phyloP scores from a whole-genome alignment of 345 rosid genomes.

The Mangifera indica region DNA sequence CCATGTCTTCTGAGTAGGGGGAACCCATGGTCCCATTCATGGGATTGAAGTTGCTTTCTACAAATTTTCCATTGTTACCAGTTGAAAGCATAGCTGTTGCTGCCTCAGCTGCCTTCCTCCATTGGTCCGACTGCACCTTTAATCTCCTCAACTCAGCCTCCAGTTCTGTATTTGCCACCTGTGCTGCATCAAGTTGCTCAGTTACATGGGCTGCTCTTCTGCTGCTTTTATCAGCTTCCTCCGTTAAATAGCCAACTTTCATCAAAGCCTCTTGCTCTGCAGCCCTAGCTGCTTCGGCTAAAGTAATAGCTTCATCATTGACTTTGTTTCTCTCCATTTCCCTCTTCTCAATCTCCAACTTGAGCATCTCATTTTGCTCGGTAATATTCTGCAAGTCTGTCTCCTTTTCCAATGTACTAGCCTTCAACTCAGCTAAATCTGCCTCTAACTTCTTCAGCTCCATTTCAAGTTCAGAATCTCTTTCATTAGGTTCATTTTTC shows the following conservation, averaged over 20 bases:
- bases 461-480: slow-evolving; percentile 35
- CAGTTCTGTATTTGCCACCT: slow-evolving; percentile 65
- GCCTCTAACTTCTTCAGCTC: slow-evolving; percentile 59
- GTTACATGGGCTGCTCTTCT: slow-evolving; percentile 58
- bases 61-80: slow-evolving; percentile 67
- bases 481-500: slow-evolving; percentile 35
- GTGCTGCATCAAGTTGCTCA: slow-evolving; percentile 77
- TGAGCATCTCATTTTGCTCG: slow-evolving; percentile 57
- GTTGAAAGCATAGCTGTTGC: slow-evolving; percentile 84
- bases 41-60: slow-evolving; percentile 47
- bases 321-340: slow-evolving; percentile 51
- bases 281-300: slow-evolving; percentile 45
- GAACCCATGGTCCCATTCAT: slow-evolving; percentile 48
- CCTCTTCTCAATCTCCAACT: slow-evolving; percentile 45
- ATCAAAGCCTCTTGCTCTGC: slow-evolving; percentile 64
- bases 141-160: slow-evolving; percentile 86
- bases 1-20: slow-evolving; percentile 73
- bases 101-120: slow-evolving; percentile 99
- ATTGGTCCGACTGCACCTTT: slow-evolving; percentile 93
- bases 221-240: slow-evolving; percentile 73
- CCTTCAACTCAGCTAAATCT: slow-evolving; percentile 52
- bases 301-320: slow-evolving; percentile 36
- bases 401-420: slow-evolving; percentile 50
- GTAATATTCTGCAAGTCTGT: slow-evolving; percentile 43
- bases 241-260: slow-evolving; percentile 53